Evolutionary conservation across 1,284 basidiomycete species (phyloP).

Genomic region (Moesziomyces sp.): DNA sequence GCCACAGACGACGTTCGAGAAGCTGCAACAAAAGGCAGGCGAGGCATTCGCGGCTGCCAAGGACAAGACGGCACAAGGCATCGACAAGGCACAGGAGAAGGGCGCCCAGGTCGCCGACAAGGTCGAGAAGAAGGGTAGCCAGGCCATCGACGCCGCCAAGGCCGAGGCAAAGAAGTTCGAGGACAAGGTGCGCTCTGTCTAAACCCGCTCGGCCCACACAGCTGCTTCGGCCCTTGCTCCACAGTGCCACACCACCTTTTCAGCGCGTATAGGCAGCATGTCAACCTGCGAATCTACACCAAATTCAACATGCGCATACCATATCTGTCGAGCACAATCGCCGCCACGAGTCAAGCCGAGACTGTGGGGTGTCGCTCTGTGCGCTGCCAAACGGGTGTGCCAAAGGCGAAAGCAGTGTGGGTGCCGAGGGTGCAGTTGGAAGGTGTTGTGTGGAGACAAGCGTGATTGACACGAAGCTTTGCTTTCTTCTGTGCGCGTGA

Average conservation of each 20-base stretch:
- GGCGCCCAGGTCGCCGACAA: conserved; percentile 28
- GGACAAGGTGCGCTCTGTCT: conserved; percentile 64
- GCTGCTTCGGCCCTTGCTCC: neutral
- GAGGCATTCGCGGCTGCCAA: conserved; percentile 59
- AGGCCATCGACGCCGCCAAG: conserved; percentile 56
- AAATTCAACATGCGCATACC: too few relatives aligned
- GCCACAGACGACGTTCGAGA: conserved; percentile 56
- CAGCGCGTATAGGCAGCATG: too few relatives aligned
- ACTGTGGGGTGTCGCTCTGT: too few relatives aligned
- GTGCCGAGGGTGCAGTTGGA: too few relatives aligned
- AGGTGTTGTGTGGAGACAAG: too few relatives aligned
- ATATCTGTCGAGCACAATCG: too few relatives aligned
- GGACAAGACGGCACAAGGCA: conserved; percentile 39
- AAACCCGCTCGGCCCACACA: conserved; percentile 8
- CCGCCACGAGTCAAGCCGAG: too few relatives aligned
- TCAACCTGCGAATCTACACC: too few relatives aligned
- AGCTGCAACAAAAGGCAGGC: conserved; percentile 61
- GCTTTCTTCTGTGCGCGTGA: conserved; percentile 1
- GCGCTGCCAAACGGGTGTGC: too few relatives aligned
- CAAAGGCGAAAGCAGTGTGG: too few relatives aligned
- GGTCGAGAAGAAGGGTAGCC: conserved; percentile 47
- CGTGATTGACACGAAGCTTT: conserved; percentile 20
- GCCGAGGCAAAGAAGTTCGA: conserved; percentile 48
- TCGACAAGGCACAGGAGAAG: conserved; percentile 52
- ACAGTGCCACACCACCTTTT: neutral